Evolutionary conservation across 805 yeast species (phyloP), one percentile per base, ranked within the genome.

Genomic region (Diddensiella transvaalensis): DNA sequence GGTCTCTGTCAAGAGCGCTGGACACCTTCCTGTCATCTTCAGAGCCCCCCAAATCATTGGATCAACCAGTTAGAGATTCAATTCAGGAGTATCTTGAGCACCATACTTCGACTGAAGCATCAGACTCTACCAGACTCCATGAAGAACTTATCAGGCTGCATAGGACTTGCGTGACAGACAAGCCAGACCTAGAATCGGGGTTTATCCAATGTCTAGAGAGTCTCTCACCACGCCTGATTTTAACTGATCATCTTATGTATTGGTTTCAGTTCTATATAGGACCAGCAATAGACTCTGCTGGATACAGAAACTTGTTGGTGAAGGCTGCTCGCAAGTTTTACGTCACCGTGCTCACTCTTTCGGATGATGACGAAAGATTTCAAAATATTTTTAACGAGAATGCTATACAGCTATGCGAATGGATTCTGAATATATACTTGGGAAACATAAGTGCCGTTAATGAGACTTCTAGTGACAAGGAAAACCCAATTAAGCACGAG

Each of bases 211-310:
- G 60, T 5, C 53, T 71, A 18, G 50, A 44, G n/a, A 57, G 60
- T 11, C 56, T 70, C 13, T 58, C 49, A 2, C 65, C 69, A 1
- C 56, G 64, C 26, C 48, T 70, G 8, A 55, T 60, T 22, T 54
- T 58, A 35, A 42, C 46, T 11, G 59, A 65, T 5, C 58, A 62
- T 33, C 52, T 76, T 6, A 53, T 60, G 19, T 60, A 68, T 35
- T 83, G 87, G 86, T 67, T 78, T 42, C 64, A 67, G 23, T 67
- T 74, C 30, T 74, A 78, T 49, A 57, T 73, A 10, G 66, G 66
- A 10, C 76, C 78, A 0, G 80, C 84, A 0, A 65, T 80, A 2
- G 82, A 82, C 55, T 77, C 84, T 30, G 81, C 83, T 0, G 83
- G 85, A 2, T 67, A 65, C 45, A 72, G 69, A 47, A 55, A 70